These are phyloP conservation scores for Lyophyllum decastes DNA, from an alignment of 768 basidiomycete genomes.

Conservation along the genomic window DNA sequence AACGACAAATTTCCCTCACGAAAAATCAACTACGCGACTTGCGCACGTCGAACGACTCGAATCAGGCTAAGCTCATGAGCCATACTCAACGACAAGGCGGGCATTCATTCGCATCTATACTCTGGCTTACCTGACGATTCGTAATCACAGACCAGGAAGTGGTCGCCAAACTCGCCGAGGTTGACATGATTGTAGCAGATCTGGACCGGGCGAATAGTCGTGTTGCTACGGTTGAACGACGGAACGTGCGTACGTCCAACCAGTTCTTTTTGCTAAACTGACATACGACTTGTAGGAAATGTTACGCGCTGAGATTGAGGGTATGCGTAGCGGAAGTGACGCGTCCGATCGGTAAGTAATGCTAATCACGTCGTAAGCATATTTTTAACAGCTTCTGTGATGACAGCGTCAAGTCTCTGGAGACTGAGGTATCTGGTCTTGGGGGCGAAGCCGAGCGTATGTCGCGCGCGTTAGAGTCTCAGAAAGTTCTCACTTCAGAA, in stretches of 20 bases:
- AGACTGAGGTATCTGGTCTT: conserved; percentile 71
- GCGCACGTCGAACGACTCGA: conserved; percentile 88
- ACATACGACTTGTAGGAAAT: conserved; percentile 61
- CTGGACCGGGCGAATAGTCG: conserved; percentile 94
- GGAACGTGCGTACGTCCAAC: conserved; percentile 63
- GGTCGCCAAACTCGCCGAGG: conserved; percentile 84
- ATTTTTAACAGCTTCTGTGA: not conserved
- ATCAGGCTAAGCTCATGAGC: conserved; percentile 89
- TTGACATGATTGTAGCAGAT: conserved; percentile 95
- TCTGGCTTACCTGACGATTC: not conserved
- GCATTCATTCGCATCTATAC: not conserved
- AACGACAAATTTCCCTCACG: conserved; percentile 86
- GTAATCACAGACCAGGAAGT: conserved; percentile 79
- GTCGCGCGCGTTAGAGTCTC: conserved; percentile 63
- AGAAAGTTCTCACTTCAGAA: conserved; percentile 51
- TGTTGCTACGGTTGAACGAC: conserved; percentile 87
- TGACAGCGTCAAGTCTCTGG: conserved; percentile 67
- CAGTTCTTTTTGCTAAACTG: not conserved
- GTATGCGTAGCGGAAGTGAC: conserved; percentile 78
- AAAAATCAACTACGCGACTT: conserved; percentile 90
- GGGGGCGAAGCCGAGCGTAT: conserved; percentile 77
- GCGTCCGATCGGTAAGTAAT: conserved; percentile 61
- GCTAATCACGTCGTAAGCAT: not conserved
- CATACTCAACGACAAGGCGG: conserved; percentile 89
- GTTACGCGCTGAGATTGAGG: conserved; percentile 94